Conservation (phyloP, 139 green algal species). For the Ostreobium quekettii region DNA sequence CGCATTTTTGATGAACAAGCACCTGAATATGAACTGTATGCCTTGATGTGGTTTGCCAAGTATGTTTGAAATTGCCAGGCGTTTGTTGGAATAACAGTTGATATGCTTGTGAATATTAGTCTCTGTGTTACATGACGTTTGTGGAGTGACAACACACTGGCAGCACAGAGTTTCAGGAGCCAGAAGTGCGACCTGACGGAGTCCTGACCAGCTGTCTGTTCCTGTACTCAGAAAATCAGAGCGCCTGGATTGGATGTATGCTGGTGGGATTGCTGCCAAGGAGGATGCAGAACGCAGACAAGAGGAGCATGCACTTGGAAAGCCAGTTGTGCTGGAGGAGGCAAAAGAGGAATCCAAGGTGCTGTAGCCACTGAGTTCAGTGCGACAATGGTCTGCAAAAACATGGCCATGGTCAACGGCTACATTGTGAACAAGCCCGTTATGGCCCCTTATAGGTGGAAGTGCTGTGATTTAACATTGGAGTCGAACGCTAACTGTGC, state of each 20-base stretch:
- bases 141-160: background rate
- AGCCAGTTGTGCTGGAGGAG: constrained; percentile 37
- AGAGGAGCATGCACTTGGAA: constrained; percentile 34
- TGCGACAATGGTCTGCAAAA: background rate
- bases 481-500: constrained; percentile 22
- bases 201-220: too few species aligned
- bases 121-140: background rate
- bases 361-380: background rate
- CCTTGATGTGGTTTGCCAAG: too few species aligned
- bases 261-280: constrained; percentile 59
- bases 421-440: too few species aligned
- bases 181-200: too few species aligned
- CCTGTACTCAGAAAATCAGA: constrained; percentile 32
- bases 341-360: constrained; percentile 4
- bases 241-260: constrained; percentile 95
- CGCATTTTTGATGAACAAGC: too few species aligned
- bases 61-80: background rate
- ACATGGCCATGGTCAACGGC: too few species aligned
- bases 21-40: too few species aligned
- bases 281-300: constrained; percentile 51
- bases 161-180: too few species aligned
- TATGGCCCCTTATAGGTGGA: too few species aligned
- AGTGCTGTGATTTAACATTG: too few species aligned
- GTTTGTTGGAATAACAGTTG: background rate
- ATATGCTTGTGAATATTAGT: background rate